Evolutionary conservation across 169 alveolate genomes (phyloP).

Genomic region (Babesia ovis): DNA sequence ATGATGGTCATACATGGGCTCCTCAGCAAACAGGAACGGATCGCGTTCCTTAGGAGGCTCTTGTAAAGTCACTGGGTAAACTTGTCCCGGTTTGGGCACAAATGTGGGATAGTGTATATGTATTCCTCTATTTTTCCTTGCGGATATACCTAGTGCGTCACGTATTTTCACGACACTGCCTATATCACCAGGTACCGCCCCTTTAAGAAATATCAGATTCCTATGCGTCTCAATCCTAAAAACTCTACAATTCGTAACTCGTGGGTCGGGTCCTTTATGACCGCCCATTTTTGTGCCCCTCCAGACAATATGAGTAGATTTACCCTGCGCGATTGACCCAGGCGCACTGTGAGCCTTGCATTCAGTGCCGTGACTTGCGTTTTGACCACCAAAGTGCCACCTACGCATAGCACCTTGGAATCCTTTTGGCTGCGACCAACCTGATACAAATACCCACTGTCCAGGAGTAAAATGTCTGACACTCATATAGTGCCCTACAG

Average conservation of each 20-base stretch:
- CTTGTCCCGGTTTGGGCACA: constrained; percentile 63
- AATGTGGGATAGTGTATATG: constrained; percentile 83
- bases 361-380: constrained; percentile 83
- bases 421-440: constrained; percentile 84
- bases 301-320: constrained; percentile 82
- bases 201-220: constrained; percentile 81
- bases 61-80: constrained; percentile 67
- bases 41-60: constrained; percentile 64
- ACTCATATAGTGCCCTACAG: constrained; percentile 82
- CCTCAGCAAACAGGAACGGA: constrained; percentile 65
- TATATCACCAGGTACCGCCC: constrained; percentile 76
- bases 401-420: constrained; percentile 85
- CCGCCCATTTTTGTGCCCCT: constrained; percentile 86
- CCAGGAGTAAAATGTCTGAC: constrained; percentile 87
- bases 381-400: constrained; percentile 85
- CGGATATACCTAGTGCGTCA: constrained; percentile 84
- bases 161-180: constrained; percentile 82
- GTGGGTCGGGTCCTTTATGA: constrained; percentile 84
- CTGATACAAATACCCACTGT: constrained; percentile 84
- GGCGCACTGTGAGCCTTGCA: constrained; percentile 84
- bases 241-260: constrained; percentile 81
- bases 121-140: constrained; percentile 72
- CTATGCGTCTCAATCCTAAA: constrained; percentile 81
- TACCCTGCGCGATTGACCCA: constrained; percentile 85
- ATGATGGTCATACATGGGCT: constrained; percentile 63